Evolutionary conservation across 345 rosid species (phyloP), one percentile per base, ranked within the genome.

Genomic region (Iberis pinnata): DNA sequence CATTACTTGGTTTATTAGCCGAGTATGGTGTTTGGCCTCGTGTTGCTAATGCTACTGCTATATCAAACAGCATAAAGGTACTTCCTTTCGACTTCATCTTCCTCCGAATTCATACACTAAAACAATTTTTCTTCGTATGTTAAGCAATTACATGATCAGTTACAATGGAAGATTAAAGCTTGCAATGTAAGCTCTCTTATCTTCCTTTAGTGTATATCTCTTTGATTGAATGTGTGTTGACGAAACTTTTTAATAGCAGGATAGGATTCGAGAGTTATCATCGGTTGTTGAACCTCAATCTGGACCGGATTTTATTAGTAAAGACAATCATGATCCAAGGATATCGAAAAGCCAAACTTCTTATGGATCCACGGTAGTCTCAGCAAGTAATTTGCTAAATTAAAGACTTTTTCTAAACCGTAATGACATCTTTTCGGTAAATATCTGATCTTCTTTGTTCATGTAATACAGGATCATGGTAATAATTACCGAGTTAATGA

Each of bases 1-100:
- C 96, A 48, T 74, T 88, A 81, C 88, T 90, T 46, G 89, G 89
- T 31, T 74, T 90, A 62, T 68, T 90, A 78, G 83, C 86, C 35
- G 95, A 85, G 68, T 76, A 82, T 75, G 84, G 84, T 26, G 64
- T 78, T 53, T 75, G 69, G 78, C 96, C 98, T 17, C 80, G 55
- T 39, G 84, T 70, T 65, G 74, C 80, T 19, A 87, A 77, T 74
- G 95, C 96, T 10, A 56, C 95, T 27, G 68, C 78, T 43, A 65
- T 90, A 63, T 78, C 89, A 22, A 69, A 64, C 35, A 77, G 73
- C 57, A 69, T 90, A 24, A 83, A 82, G 98, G 98, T 90, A 82
- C 49, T 41, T 42, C 35, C 57, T 40, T 49, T 48, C n/a, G 43
- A 32, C 38, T 47, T 9, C 31, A 25, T 56, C 35, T 68, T 47